Conservation (phyloP, 768 basidiomycete genomes). For the Suillus variegatus region DNA sequence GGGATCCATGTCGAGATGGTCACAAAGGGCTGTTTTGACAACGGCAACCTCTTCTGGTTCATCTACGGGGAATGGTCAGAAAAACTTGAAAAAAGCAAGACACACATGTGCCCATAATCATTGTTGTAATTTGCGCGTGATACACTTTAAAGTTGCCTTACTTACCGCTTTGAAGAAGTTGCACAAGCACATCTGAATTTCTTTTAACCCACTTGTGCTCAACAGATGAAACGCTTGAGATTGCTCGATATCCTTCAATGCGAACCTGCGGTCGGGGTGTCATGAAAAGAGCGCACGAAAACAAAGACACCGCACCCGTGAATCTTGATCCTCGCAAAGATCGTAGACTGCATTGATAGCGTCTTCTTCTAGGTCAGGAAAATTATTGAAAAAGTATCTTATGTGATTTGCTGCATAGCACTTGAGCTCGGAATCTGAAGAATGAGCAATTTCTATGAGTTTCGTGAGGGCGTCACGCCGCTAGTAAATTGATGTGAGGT, state of each 20-base stretch:
- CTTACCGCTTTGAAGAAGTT: constrained; percentile 74
- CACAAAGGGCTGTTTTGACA: constrained; percentile 58
- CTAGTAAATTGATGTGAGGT: constrained; percentile 34
- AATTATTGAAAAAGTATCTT: constrained; percentile 60
- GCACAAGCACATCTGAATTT: constrained; percentile 76
- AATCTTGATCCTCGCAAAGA: constrained; percentile 68
- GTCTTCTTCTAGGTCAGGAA: constrained; percentile 71
- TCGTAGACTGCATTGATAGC: constrained; percentile 81
- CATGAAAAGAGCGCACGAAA: constrained; percentile 3
- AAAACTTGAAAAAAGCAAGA: not conserved
- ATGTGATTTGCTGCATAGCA: constrained; percentile 60
- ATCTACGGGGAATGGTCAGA: constrained; percentile 39
- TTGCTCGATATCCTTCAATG: constrained; percentile 65
- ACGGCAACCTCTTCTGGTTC: constrained; percentile 65
- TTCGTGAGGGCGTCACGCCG: constrained; percentile 51
- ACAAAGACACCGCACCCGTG: constrained; percentile 39
- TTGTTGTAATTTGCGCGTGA: not conserved
- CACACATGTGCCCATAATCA: not conserved
- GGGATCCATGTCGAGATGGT: constrained; percentile 67
- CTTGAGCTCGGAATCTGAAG: constrained; percentile 46
- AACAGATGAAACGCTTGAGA: constrained; percentile 49
- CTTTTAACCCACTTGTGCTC: constrained; percentile 63
- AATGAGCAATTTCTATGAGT: constrained; percentile 56
- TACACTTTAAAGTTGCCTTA: constrained; percentile 12
- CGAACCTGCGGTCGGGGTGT: constrained; percentile 49